Evolutionary conservation across 2,329 filamentous ascomycete genomes (phyloP).

Genomic region (Scedosporium dehoogii): DNA sequence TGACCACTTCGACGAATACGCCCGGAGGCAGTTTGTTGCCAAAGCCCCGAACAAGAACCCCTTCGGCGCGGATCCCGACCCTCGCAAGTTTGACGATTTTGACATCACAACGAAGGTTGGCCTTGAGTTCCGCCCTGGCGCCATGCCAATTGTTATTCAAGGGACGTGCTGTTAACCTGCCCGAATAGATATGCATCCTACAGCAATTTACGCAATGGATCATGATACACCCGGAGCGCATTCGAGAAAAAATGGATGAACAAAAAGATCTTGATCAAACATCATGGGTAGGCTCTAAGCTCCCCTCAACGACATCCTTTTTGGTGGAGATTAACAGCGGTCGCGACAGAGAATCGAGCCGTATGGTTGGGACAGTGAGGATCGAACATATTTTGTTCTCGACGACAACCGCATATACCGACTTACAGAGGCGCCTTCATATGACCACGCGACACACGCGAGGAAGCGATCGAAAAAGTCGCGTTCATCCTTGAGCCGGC

Average conservation of each 20-base stretch:
- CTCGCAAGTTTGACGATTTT: constrained; percentile 68
- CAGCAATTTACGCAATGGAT: constrained; percentile 87
- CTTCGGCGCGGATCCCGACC: constrained; percentile 67
- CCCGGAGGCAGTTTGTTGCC: constrained; percentile 75
- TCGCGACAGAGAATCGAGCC: constrained; percentile 58
- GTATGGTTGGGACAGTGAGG: constrained; percentile 79
- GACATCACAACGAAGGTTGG: constrained; percentile 69
- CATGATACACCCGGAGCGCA: constrained; percentile 75
- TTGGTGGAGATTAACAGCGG: constrained; percentile 13
- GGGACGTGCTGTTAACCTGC: background rate
- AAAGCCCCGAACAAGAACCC: constrained; percentile 74
- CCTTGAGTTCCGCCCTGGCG: background rate
- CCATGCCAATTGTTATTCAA: background rate
- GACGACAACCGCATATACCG: constrained; percentile 93
- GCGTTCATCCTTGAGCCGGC: constrained; percentile 21
- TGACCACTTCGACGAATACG: constrained; percentile 89
- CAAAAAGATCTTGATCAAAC: constrained; percentile 72
- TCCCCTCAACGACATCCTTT: background rate
- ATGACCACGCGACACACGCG: constrained; percentile 38
- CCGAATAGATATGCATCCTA: constrained; percentile 56
- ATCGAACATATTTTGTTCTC: constrained; percentile 79
- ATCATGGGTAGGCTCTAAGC: constrained; percentile 60
- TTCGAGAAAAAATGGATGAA: constrained; percentile 79
- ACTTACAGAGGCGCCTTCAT: constrained; percentile 62
- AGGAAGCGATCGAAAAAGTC: constrained; percentile 62